A percentile compares a stretch with the other conserved stretches of the same genome.
These are phyloP conservation scores for Mortierella antarctica DNA, from an alignment of 192 early-diverging fungal genomes.

Conservation along the genomic window DNA sequence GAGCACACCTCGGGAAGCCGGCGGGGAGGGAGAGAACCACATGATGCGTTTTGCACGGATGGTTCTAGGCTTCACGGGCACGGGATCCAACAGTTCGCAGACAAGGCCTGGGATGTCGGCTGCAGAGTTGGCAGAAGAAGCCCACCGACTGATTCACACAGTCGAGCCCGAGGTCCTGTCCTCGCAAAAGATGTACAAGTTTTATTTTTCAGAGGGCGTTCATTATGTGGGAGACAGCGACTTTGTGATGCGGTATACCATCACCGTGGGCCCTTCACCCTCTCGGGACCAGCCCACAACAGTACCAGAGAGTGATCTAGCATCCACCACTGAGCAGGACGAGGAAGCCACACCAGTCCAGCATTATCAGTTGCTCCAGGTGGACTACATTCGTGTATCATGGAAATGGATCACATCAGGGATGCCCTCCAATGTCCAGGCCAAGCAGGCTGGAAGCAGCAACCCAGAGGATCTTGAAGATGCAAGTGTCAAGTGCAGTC, in stretches of 20 bases:
- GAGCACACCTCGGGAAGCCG: neutral
- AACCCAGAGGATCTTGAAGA: slow-evolving; percentile 11
- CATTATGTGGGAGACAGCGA: slow-evolving; percentile 38
- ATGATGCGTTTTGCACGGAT: slow-evolving; percentile 28
- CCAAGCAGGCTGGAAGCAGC: neutral
- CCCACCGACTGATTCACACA: slow-evolving; percentile 15
- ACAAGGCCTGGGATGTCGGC: slow-evolving; percentile 17
- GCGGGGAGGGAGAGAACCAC: slow-evolving; percentile 10
- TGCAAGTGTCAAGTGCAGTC: neutral
- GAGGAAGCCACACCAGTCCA: neutral
- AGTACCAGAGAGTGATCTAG: neutral
- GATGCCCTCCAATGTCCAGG: neutral
- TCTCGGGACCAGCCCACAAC: neutral
- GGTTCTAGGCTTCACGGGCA: slow-evolving; percentile 13
- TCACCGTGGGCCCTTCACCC: neutral
- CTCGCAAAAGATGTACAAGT: slow-evolving; percentile 39
- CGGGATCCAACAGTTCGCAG: neutral
- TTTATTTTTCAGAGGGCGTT: slow-evolving; percentile 13
- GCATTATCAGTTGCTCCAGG: slow-evolving; percentile 3
- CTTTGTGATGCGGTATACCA: slow-evolving; percentile 39
- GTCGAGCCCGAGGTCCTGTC: slow-evolving; percentile 24
- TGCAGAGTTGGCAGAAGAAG: slow-evolving; percentile 16
- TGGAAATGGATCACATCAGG: slow-evolving; percentile 42
- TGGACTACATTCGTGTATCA: slow-evolving; percentile 41
- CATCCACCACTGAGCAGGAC: neutral